Evolutionary conservation across 345 rosid genomes (phyloP), one percentile per base, ranked within the genome.

Genomic region (Aquilaria yunnanensis): DNA sequence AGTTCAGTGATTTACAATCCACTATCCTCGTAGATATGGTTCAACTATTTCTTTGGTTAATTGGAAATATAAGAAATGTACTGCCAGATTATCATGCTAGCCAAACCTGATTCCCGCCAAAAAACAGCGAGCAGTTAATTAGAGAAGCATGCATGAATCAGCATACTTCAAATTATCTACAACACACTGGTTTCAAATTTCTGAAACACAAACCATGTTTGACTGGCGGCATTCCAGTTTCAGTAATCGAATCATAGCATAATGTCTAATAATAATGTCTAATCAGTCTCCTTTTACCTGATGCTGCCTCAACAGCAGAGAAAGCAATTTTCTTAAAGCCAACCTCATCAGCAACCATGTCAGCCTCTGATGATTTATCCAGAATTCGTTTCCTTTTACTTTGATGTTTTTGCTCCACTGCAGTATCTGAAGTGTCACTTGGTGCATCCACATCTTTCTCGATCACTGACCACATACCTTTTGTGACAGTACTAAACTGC

Each of bases 391-490:
- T 83, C 76, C 72, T 83, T 70, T 76, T 78, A 43, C 33, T 48
- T 57, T 54, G 51, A 43, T 70, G 66, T 16, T 67, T 58, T 52
- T 62, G 52, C 64, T 68, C 63, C 31, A 34, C 6, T 49, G 54
- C 10, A 48, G 58, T 59, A 62, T 72, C 75, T 45, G 76, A 59
- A 52, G 16, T 67, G 60, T 66, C 37, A 52, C 33, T 34, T 47
- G 70, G 56, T 50, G 50, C 68, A 62, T 78, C 67, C 56, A 81
- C 43, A 62, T 73, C 71, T 62, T 76, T 88, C 60, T 87, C 98
- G 79, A 93, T 72, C 65, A 88, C 48, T 2, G 96, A 83, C 94
- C 96, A 88, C 53, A 88, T 81, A 62, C 96, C 96, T 56, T 73
- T 65, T 10, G 91, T 80, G 51, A 81, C 57, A 33, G 66, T 63